Evolutionary conservation across 140 eudicot species (phyloP), one percentile per base, ranked within the genome.

Genomic region (Eryngium alpinum): DNA sequence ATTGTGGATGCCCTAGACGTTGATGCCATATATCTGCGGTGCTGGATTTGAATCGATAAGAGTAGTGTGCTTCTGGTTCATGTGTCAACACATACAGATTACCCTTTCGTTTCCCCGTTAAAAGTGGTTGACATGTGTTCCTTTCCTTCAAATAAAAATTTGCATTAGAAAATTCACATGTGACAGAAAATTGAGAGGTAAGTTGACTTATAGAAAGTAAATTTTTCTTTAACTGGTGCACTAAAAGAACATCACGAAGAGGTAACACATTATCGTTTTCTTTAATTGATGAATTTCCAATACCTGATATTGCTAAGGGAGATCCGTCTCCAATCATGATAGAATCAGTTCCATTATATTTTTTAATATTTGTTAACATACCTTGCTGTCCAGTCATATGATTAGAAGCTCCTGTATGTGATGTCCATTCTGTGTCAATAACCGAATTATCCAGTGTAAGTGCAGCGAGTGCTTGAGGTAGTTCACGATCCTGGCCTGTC

Each of bases 11-110:
- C 4, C 62, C 62, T 10, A 79, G 27, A 9, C 60, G 62, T 46
- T 66, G 62, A 66, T 79, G 76, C 82, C 82, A 79, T 5, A 79
- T 21, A 5, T 78, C 43, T 31, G 51, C 25, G 10, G 32, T 17
- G 81, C 53, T 2, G 6, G 50, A 29, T 32, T 33, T 60, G 53
- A 56, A 78, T 0, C 53, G 51, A 28, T 78, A 5, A 0, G 81
- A 78, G 16, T 59, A 78, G 19, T 31, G n/a, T 2, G 19, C 17
- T 34, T 59, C 72, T 17, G 29, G 81, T 6, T 16, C 0, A 7
- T 10, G 12, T 1, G 72, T 4, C 7, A 78, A 10, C 2, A 59
- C 73, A 78, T 78, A 78, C 12, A 78, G 33, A 52, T 29, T 51
- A 56, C 49, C 81, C n/a, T 77, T 56, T 3, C 72, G 27, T 12